Evolutionary conservation across 208 protist species (phyloP), one percentile per base, ranked within the genome.

Genomic region (Acanthamoeba royreba): DNA sequence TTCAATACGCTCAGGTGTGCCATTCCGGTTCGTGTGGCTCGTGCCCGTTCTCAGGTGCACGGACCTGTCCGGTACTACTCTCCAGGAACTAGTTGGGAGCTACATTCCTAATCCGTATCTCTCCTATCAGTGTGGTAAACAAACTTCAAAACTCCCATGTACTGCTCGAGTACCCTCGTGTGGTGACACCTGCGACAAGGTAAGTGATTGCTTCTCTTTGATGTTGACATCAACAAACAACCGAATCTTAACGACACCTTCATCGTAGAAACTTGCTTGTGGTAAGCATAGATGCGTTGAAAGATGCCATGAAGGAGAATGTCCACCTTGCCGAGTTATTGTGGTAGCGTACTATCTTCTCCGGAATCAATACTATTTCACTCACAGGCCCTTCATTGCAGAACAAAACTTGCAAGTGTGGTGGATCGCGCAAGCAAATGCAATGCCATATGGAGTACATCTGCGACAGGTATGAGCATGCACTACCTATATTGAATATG

Each of bases 371-470:
- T 40, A 9, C 19, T 25, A 35, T 13, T 28, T 74, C 45, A 2
- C 40, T 17, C 42, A 2, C 43, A 8, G 8, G 22, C 15, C 17
- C 43, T 43, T n/a, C 4, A 43, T 11, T 31, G 2, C 4, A 86
- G 77, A 86, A 86, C 77, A 86, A 86, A 31, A 86, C 77, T 5
- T 86, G 77, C 77, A 86, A 55, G 31, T 86, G 77, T 35, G 77
- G 77, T 17, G n/a, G 77, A 2, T 53, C 77, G 9, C 46, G 45
- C 1, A 86, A 86, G 46, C 46, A 58, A n/a, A 86, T 86, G 77
- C 77, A 86, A 40, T 86, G 77, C 77, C 40, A 55, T 19, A 11
- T 58, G 28, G 77, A 86, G 46, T 86, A 53, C 43, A 86, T 86
- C 35, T 86, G 77, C 43, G 77, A 86, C 25, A 2, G 77, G 46